Percentiles rank a stretch among this genome's conserved stretches.
These are phyloP conservation scores for Papiliotrema laurentii DNA, from an alignment of 1,284 basidiomycete species.

Conservation along the genomic window DNA sequence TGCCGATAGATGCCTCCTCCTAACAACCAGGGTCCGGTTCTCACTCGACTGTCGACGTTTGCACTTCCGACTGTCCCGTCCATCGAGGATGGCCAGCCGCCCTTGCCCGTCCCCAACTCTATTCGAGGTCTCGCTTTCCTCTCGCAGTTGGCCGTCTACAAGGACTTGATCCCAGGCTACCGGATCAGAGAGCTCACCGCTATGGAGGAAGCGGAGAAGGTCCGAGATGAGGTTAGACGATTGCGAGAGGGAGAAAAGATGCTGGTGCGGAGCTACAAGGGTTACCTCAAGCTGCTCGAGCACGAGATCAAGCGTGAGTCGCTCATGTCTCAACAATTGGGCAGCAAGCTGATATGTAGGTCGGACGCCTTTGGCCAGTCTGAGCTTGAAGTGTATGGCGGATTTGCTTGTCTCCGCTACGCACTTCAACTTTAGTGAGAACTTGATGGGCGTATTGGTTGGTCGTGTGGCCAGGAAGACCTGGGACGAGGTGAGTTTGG, in stretches of 20 bases:
- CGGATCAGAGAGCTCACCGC: conserved; percentile 83
- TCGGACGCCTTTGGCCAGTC: conserved; percentile 64
- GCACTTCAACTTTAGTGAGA: conserved; percentile 96
- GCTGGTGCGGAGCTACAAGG: conserved; percentile 83
- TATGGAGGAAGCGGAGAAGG: conserved; percentile 85
- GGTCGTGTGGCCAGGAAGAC: conserved; percentile 75
- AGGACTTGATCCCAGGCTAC: conserved; percentile 81
- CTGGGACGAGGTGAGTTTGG: conserved; percentile 70
- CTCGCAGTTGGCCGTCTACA: conserved; percentile 90
- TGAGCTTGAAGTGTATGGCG: conserved; percentile 80
- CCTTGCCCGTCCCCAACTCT: conserved; percentile 69
- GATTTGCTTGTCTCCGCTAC: conserved; percentile 74
- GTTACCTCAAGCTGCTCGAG: conserved; percentile 80
- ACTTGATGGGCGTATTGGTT: conserved; percentile 85
- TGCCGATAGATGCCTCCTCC: conserved; percentile 23
- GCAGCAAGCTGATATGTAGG: conserved; percentile 49
- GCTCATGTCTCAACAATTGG: not conserved
- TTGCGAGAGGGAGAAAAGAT: conserved; percentile 96
- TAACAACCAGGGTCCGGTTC: conserved; percentile 64
- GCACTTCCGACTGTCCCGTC: conserved; percentile 66
- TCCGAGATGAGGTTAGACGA: conserved; percentile 84
- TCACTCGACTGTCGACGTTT: conserved; percentile 81
- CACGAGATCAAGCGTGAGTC: conserved; percentile 73
- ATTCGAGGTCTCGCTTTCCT: conserved; percentile 85
- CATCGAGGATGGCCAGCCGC: conserved; percentile 56